These are phyloP conservation scores for Quercus mongolica DNA, from an alignment of 306 rosid species.

Conservation along the genomic window DNA sequence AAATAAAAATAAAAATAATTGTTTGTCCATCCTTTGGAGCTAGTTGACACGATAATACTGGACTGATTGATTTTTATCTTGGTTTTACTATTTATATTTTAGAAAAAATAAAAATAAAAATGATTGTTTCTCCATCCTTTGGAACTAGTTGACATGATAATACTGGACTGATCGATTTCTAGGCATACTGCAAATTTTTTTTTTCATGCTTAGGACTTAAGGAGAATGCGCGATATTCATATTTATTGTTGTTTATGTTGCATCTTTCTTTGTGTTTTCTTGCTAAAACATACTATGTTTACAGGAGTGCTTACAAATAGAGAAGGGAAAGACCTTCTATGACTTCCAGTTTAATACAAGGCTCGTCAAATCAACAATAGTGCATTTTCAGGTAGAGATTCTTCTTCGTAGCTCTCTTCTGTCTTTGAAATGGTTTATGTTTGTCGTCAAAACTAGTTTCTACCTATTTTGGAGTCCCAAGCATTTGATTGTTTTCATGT, in stretches of 20 bases:
- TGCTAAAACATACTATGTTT: neutral
- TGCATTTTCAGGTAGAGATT: constrained; percentile 88
- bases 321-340: constrained; percentile 62
- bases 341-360: constrained; percentile 93
- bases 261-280: neutral
- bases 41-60: neutral
- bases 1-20: neutral
- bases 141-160: neutral
- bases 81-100: neutral
- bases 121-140: neutral
- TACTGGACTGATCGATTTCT: neutral
- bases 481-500: neutral
- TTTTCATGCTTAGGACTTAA: neutral
- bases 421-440: neutral
- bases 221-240: neutral
- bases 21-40: neutral
- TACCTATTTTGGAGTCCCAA: neutral
- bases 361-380: constrained; percentile 83
- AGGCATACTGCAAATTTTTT: neutral
- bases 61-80: neutral
- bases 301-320: constrained; percentile 72
- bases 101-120: too few relatives aligned
- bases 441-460: neutral
- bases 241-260: neutral
- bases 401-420: neutral